phyloP scores from a whole-genome alignment of 2,329 filamentous ascomycete genomes.

The Botrytis porri region DNA sequence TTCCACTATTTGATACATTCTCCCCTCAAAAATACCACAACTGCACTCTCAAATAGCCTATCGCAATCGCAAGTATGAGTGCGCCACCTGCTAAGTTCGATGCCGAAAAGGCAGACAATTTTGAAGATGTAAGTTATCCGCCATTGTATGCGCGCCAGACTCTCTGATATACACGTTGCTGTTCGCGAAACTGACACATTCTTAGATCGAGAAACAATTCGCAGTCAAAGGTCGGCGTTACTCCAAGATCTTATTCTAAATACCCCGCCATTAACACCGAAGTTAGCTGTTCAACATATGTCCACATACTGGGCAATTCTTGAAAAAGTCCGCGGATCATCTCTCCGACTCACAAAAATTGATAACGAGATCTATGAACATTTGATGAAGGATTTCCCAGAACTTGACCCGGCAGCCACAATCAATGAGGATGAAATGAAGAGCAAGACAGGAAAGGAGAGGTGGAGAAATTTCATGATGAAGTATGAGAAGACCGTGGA shows the following conservation, averaged over 20 bases:
- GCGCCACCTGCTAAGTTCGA: constrained; percentile 44
- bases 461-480: constrained; percentile 93
- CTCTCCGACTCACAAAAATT: constrained; percentile 84
- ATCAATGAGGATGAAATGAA: constrained; percentile 96
- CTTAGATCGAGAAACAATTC: constrained; percentile 96
- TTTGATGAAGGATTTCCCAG: constrained; percentile 83
- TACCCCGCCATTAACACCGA: constrained; percentile 31
- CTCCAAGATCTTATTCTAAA: constrained; percentile 5
- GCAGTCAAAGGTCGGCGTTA: constrained; percentile 77
- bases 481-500: constrained; percentile 91
- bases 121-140: constrained; percentile 57
- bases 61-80: constrained; percentile 23
- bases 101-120: constrained; percentile 64
- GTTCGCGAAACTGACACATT: constrained; percentile 23
- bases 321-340: constrained; percentile 84
- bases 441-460: constrained; percentile 91
- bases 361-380: constrained; percentile 94
- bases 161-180: constrained; percentile 17
- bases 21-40: background rate
- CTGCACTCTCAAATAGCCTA: too few relatives aligned
- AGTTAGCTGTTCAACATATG: constrained; percentile 82
- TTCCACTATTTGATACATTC: background rate
- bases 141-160: background rate
- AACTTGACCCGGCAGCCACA: constrained; percentile 78
- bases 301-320: constrained; percentile 96